Base-by-base conservation (phyloP, 345 rosid genomes). In the Eucalyptus globulus region DNA sequence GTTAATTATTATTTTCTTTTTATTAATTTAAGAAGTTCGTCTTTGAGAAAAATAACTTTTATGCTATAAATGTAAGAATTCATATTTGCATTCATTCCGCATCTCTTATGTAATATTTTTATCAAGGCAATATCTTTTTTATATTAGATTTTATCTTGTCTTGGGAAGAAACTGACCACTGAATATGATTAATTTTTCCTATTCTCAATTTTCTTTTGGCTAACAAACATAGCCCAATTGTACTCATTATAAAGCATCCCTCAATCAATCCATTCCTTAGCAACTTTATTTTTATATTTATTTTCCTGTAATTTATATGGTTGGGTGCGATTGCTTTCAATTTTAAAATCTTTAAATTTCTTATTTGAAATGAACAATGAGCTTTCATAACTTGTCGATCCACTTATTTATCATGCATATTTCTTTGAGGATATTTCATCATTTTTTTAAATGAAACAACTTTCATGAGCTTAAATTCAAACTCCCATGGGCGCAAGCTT, bases 131-230 rank as follows among this genome's bases (percentile, higher is more conserved):
- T n/a, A n/a, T n/a, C 1, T 16, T n/a, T 65, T 9, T 8, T 15
- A 65, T n/a, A n/a, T 65, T 0, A 0, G 6, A 65, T 5, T 5
- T 65, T n/a, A 7, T 65, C 11, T 3, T 65, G 17, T 65, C 5
- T 0, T n/a, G 21, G 3, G 76, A n/a, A n/a, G 2, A 14, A 8
- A 65, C 3, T 5, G 4, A 65, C 2, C 17, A 8, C 11, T 7
- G 5, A 14, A n/a, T n/a, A n/a, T n/a, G 3, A n/a, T 65, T n/a
- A 31, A 14, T n/a, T 65, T 65, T 14, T 65, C 10, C 37, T n/a
- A 14, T n/a, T 8, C 2, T 65, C 37, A 65, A 65, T 14, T 65
- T 65, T 65, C 2, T n/a, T 16, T 14, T 65, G 37, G 21, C 37
- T 14, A n/a, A 6, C 76, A 14, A 14, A 2, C 37, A 7, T 14